Evolutionary conservation across 2,329 filamentous ascomycete species (phyloP), one percentile per base, ranked within the genome.

Genomic region (Coniochaeta hoffmannii): DNA sequence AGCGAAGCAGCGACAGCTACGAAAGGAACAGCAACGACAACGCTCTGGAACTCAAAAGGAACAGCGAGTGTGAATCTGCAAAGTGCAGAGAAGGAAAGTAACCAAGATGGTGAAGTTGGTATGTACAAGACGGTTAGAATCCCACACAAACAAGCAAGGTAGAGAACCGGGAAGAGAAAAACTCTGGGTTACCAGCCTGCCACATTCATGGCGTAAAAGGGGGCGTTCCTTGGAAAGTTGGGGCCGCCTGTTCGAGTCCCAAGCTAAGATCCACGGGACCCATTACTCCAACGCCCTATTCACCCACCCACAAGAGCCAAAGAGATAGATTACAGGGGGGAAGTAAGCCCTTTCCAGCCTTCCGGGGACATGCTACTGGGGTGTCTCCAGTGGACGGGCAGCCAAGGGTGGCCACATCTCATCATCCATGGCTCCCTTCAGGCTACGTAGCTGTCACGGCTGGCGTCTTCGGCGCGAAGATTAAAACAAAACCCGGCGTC

Each of bases 51-150:
- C 41, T 46, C 41, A 46, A 46, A 46, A n/a, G n/a, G 19, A 46
- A 46, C 41, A 46, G 41, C 41, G 41, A 46, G 41, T 46, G 41
- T 46, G 24, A 46, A 28, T 46, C 41, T 46, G 41, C 41, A 15
- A 46, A 46, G 26, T 19, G 41, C 41, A 46, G 41, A 46, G 9
- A 46, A 19, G 15, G 41, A 28, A 46, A 44, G 30, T 7, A 28
- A 46, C 19, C 41, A 46, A 46, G 41, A 14, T 46, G 41, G 36
- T 46, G 41, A 46, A 46, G 41, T 46, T 46, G 41, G 41, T 46
- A 46, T 46, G 41, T 46, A 46, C 41, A 46, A 46, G 41, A 46
- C 41, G 41, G 41, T 46, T 46, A 46, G 41, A 19, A 46, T 46
- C 41, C 41, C 41, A 46, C 41, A 46, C n/a, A n/a, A n/a, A n/a